A percentile compares a stretch with the other conserved stretches of the same genome.
Evolutionary conservation across 306 rosid genomes (phyloP).

Genomic region (Cucumis hystrix): DNA sequence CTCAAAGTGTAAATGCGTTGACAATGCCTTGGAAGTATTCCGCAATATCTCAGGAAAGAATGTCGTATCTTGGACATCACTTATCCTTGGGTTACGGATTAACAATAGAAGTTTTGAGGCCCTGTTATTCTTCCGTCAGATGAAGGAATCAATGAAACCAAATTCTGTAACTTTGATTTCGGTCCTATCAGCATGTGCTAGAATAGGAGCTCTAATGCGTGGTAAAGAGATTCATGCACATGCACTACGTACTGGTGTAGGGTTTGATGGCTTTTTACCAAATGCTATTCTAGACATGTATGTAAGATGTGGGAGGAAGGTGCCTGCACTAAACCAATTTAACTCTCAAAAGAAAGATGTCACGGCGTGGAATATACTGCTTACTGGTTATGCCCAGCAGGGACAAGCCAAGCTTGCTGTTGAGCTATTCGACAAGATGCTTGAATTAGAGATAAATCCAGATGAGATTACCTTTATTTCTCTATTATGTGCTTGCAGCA

Average conservation of each 20-base stretch:
- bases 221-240: slow-evolving; percentile 92
- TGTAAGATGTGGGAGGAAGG: slow-evolving; percentile 79
- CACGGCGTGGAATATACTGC: slow-evolving; percentile 70
- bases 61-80: slow-evolving; percentile 73
- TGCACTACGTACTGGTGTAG: slow-evolving; percentile 69
- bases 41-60: slow-evolving; percentile 42
- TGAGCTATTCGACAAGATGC: slow-evolving; percentile 47
- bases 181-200: slow-evolving; percentile 56
- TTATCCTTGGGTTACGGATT: slow-evolving; percentile 69
- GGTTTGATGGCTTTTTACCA: slow-evolving; percentile 59
- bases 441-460: slow-evolving; percentile 40
- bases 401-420: slow-evolving; percentile 51
- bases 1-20: slow-evolving; percentile 63
- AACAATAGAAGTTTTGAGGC: slow-evolving; percentile 70
- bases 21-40: slow-evolving; percentile 71
- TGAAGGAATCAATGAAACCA: slow-evolving; percentile 50
- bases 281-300: slow-evolving; percentile 84
- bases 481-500: slow-evolving; percentile 71
- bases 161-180: slow-evolving; percentile 57
- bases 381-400: slow-evolving; percentile 61
- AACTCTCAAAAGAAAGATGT: slow-evolving; percentile 38
- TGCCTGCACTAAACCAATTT: slow-evolving; percentile 62
- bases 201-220: slow-evolving; percentile 68
- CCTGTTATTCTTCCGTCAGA: slow-evolving; percentile 48
- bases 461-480: slow-evolving; percentile 59